A percentile compares a stretch with the other conserved stretches of the same genome.
Conservation (phyloP, 2,329 filamentous ascomycete genomes). For the Neonectria sp. region DNA sequence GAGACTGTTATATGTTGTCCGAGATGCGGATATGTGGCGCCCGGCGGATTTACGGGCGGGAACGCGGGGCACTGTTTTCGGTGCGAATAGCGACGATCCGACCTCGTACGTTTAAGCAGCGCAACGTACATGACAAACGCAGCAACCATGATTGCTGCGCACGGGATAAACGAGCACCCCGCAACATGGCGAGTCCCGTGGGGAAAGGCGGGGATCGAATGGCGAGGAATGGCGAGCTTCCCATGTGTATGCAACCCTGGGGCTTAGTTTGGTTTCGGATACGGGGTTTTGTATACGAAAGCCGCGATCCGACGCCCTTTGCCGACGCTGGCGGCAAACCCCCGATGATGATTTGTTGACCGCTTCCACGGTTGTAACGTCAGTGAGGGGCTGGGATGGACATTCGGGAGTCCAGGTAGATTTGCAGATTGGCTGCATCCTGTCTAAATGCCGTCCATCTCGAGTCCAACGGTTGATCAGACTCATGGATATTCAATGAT, state of each 20-base stretch:
- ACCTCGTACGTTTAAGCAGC: background rate
- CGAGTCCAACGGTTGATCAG: too few relatives aligned
- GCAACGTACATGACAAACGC: slow-evolving; percentile 22
- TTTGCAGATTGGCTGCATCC: too few relatives aligned
- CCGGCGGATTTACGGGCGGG: slow-evolving; percentile 16
- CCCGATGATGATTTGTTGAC: slow-evolving; percentile 4
- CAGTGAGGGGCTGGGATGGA: background rate
- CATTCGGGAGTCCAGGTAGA: background rate
- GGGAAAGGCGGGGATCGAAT: slow-evolving; percentile 20
- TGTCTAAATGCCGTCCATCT: too few relatives aligned
- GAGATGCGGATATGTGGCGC: slow-evolving; percentile 14
- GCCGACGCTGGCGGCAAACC: slow-evolving; percentile 15
- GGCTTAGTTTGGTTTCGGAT: slow-evolving; percentile 11
- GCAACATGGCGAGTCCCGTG: slow-evolving; percentile 23
- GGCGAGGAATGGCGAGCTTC: background rate
- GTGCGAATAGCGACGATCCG: slow-evolving; percentile 21
- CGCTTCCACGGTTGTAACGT: background rate
- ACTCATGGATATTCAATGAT: too few relatives aligned
- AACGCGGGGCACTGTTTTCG: slow-evolving; percentile 6
- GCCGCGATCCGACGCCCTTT: slow-evolving; percentile 9
- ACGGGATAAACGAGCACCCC: slow-evolving; percentile 14
- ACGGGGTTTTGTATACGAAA: slow-evolving; percentile 5
- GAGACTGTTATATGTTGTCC: slow-evolving; percentile 20
- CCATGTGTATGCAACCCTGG: background rate
- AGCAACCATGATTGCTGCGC: background rate